Conservation (phyloP, 2,329 filamentous ascomycete species). For the Sphaerulina vaccinii region DNA sequence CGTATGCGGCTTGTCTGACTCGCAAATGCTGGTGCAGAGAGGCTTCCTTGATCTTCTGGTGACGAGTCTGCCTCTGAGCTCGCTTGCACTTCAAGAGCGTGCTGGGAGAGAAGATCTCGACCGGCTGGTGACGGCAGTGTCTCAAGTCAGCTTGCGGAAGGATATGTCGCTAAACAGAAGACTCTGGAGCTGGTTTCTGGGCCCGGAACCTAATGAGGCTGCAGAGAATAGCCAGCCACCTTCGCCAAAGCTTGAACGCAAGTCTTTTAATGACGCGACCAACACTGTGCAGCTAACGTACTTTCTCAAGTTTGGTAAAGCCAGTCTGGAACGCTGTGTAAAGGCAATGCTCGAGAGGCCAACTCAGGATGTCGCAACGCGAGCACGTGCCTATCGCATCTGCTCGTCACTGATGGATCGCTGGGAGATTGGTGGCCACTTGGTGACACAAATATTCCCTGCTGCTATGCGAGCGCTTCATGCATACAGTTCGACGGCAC, state of each 20-base stretch:
- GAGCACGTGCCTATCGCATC: constrained; percentile 82
- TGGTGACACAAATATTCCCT: constrained; percentile 85
- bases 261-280: constrained; percentile 52
- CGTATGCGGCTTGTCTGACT: constrained; percentile 80
- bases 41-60: constrained; percentile 93
- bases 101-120: constrained; percentile 72
- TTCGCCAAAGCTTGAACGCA: constrained; percentile 25
- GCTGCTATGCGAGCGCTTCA: constrained; percentile 79
- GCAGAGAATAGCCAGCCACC: constrained; percentile 26
- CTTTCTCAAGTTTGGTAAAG: constrained; percentile 76
- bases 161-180: constrained; percentile 97
- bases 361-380: constrained; percentile 59
- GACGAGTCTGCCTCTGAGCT: constrained; percentile 82
- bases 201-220: constrained; percentile 61
- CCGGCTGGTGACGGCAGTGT: constrained; percentile 75
- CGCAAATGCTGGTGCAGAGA: constrained; percentile 86
- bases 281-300: constrained; percentile 60
- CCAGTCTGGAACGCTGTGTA: constrained; percentile 70
- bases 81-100: constrained; percentile 71
- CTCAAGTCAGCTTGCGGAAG: constrained; percentile 80
- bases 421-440: constrained; percentile 90
- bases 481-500: constrained; percentile 65
- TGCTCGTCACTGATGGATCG: constrained; percentile 96
- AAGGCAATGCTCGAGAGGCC: constrained; percentile 69
- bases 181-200: constrained; percentile 94